Conservation (phyloP, 139 green algal genomes). For the Tetratostichococcus sp. region DNA sequence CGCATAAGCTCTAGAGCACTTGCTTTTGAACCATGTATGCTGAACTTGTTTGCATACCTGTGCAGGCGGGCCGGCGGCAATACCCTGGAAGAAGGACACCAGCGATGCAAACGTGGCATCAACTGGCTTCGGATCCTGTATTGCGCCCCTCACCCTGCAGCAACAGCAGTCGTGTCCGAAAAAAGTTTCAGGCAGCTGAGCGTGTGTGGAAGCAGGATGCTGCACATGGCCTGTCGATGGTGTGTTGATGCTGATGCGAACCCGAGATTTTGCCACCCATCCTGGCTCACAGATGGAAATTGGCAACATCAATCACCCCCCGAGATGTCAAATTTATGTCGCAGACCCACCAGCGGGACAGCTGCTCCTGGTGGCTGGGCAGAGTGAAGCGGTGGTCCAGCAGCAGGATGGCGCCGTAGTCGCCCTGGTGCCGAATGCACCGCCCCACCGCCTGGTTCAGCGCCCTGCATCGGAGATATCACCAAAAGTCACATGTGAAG, state of each 20-base stretch:
- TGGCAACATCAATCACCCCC: not conserved
- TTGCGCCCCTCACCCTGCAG: constrained; percentile 22
- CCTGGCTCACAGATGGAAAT: too few species aligned
- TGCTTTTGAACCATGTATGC: too few species aligned
- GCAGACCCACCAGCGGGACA: constrained; percentile 62
- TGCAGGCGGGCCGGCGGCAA: constrained; percentile 46
- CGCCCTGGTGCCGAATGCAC: constrained; percentile 88
- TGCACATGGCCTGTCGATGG: too few species aligned
- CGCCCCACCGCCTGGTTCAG: constrained; percentile 74
- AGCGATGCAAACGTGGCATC: constrained; percentile 31
- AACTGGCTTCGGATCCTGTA: constrained; percentile 32
- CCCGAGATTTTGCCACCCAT: not conserved
- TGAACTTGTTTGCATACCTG: too few species aligned
- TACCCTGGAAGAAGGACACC: constrained; percentile 42
- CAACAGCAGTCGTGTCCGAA: not conserved
- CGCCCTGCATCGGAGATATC: constrained; percentile 12
- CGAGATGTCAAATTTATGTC: not conserved
- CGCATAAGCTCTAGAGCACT: too few species aligned
- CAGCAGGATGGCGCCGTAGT: constrained; percentile 94
- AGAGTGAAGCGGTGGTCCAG: constrained; percentile 80
- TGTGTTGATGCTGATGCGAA: too few species aligned
- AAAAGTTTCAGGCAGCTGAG: too few species aligned
- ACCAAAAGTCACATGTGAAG: too few species aligned
- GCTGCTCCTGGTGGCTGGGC: constrained; percentile 32
- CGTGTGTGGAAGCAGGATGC: too few species aligned